These are phyloP conservation scores for Aspergillus spinulosporus DNA, from an alignment of 2,329 filamentous ascomycete species.

Conservation along the genomic window DNA sequence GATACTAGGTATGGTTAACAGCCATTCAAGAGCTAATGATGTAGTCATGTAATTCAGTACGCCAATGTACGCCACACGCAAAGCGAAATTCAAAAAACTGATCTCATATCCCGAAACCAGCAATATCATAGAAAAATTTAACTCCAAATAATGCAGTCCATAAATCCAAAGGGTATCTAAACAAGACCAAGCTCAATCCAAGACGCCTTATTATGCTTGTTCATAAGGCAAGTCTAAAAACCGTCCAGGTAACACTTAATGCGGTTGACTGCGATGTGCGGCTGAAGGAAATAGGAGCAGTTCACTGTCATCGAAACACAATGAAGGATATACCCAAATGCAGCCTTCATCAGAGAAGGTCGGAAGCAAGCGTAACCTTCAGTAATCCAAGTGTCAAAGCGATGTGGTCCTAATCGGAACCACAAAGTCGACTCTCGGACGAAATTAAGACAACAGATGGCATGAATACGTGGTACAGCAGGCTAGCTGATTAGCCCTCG, in stretches of 20 bases:
- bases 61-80: conserved; percentile 7
- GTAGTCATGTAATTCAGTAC: neutral
- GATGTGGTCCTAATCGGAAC: neutral
- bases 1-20: conserved; percentile 18
- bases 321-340: neutral
- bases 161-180: too few species aligned
- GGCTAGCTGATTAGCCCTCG: too few species aligned
- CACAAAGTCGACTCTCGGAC: neutral
- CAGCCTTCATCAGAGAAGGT: neutral
- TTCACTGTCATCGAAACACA: neutral
- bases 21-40: conserved; percentile 3
- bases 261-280: neutral
- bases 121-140: neutral
- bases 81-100: too few species aligned
- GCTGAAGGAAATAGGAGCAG: neutral
- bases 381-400: neutral
- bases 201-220: conserved; percentile 9
- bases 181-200: too few species aligned
- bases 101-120: neutral
- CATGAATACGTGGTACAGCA: too few species aligned
- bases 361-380: neutral
- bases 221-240: conserved; percentile 2
- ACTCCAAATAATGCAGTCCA: too few species aligned
- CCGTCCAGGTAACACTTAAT: neutral
- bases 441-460: too few species aligned